phyloP scores from a whole-genome alignment of 2,329 filamentous ascomycete genomes.

The Paramyrothecium sp. region DNA sequence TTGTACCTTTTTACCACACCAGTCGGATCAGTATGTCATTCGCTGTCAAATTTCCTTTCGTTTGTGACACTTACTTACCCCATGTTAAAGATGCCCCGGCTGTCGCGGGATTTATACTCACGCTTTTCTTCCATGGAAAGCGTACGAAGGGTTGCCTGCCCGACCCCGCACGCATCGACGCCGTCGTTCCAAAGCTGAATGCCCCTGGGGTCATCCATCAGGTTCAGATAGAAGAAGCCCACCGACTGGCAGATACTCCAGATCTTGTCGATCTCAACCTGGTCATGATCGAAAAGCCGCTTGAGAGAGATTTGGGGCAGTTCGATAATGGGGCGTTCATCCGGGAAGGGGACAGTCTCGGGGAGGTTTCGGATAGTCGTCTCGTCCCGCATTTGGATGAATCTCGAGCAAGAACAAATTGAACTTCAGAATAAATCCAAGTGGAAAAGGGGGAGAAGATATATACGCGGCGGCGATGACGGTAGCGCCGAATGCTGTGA shows the following conservation, averaged over 20 bases:
- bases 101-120: neutral
- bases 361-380: too few relatives aligned
- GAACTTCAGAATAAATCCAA: too few relatives aligned
- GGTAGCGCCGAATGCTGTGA: too few relatives aligned
- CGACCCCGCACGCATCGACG: neutral
- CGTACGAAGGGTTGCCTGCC: neutral
- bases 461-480: too few relatives aligned
- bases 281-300: neutral
- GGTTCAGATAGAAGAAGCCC: neutral
- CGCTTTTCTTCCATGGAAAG: neutral
- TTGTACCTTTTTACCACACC: too few relatives aligned
- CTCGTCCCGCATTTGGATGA: too few relatives aligned
- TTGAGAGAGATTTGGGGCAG: neutral
- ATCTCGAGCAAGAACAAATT: too few relatives aligned
- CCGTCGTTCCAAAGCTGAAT: neutral
- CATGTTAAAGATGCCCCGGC: neutral
- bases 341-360: neutral
- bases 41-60: neutral
- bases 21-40: too few relatives aligned
- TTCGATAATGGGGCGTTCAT: neutral
- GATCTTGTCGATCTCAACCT: neutral
- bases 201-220: neutral
- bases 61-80: neutral
- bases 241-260: neutral
- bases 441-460: too few relatives aligned